These are phyloP conservation scores for Avena atlantica DNA, from an alignment of 176 grass and related monocot species.

Conservation along the genomic window DNA sequence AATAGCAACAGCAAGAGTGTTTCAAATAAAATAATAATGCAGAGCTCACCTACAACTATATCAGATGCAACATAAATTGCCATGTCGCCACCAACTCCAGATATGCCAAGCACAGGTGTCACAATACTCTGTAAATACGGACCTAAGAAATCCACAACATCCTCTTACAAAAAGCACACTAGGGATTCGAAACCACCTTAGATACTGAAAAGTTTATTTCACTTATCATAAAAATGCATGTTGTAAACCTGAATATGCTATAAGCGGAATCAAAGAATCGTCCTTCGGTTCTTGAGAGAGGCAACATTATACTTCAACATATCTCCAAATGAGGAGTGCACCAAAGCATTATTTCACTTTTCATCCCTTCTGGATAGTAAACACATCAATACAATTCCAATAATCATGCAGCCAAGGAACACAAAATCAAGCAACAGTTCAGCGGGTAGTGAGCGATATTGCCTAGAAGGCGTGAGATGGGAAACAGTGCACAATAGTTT, in stretches of 20 bases:
- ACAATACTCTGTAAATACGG: constrained; percentile 92
- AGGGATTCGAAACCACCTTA: constrained; percentile 30
- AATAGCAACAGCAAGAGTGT: neutral
- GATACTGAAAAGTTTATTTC: neutral
- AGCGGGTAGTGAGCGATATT: too few relatives aligned
- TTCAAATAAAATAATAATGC: neutral
- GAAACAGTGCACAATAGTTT: too few relatives aligned
- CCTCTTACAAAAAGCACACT: constrained; percentile 24
- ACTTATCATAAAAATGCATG: constrained; percentile 97
- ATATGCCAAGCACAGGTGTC: constrained; percentile 92
- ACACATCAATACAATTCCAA: constrained; percentile 91
- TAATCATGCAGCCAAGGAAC: constrained; percentile 89
- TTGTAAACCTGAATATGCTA: constrained; percentile 93
- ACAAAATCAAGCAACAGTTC: constrained; percentile 65
- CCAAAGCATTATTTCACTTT: constrained; percentile 50
- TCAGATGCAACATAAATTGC: constrained; percentile 92
- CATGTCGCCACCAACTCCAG: constrained; percentile 93
- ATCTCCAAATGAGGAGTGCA: constrained; percentile 58
- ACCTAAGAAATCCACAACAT: constrained; percentile 49
- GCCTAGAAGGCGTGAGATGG: too few relatives aligned
- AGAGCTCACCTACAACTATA: constrained; percentile 68
- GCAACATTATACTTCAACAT: constrained; percentile 76
- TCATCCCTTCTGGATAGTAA: constrained; percentile 86
- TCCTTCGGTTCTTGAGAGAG: constrained; percentile 71
- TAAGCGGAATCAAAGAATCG: constrained; percentile 90